A percentile compares a stretch with the other conserved stretches of the same genome.
Evolutionary conservation across 768 basidiomycete genomes (phyloP).

Genomic region (Mycena chlorophos): DNA sequence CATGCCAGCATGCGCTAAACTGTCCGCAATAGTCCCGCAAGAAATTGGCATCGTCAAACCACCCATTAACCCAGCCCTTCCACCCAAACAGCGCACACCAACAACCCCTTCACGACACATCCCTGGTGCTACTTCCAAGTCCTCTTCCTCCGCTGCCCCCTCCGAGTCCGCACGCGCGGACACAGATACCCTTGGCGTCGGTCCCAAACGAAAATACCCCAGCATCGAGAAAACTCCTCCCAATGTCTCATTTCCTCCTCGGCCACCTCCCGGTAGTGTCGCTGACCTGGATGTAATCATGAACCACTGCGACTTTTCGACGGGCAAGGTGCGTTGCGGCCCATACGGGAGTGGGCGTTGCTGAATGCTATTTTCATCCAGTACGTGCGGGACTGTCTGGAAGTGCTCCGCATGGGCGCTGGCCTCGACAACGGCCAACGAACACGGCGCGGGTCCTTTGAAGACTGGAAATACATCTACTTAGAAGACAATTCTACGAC

Average conservation of each 20-base stretch:
- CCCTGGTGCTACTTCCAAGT: no score
- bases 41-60: constrained; percentile 55
- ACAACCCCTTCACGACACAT: constrained; percentile 53
- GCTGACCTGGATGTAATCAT: constrained; percentile 86
- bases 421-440: constrained; percentile 79
- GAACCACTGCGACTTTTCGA: constrained; percentile 82
- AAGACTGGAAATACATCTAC: constrained; percentile 83
- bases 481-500: constrained; percentile 47
- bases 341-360: constrained; percentile 2
- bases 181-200: constrained; percentile 61
- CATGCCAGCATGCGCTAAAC: constrained; percentile 2
- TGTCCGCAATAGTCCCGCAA: constrained; percentile 56
- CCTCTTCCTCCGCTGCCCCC: no score
- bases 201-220: constrained; percentile 74
- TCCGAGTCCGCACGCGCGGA: constrained; percentile 35
- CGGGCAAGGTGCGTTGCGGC: constrained; percentile 53
- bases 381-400: constrained; percentile 95
- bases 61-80: constrained; percentile 69
- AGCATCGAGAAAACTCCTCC: constrained; percentile 61
- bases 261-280: constrained; percentile 79
- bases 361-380: constrained; percentile 29
- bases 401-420: constrained; percentile 82
- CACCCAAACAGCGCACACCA: constrained; percentile 45
- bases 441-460: constrained; percentile 67
- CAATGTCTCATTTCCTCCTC: constrained; percentile 75